A percentile compares a stretch with the other conserved stretches of the same genome.
Conservation (phyloP, 208 protist genomes). For the Zelonia costaricensis region DNA sequence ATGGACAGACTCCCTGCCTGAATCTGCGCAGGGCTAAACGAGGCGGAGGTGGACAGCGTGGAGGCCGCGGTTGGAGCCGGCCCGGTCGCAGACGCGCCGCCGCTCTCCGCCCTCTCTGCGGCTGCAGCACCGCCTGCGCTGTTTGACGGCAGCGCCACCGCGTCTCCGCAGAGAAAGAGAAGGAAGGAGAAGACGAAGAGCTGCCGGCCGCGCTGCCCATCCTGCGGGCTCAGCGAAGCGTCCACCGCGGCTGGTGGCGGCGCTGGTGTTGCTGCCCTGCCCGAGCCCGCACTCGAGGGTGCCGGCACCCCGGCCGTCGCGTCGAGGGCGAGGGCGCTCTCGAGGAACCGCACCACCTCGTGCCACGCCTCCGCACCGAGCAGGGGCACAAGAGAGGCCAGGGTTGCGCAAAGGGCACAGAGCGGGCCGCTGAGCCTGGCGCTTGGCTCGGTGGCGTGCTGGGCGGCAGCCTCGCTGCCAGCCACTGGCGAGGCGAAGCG, state of each 20-base stretch:
- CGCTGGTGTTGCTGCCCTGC: not conserved
- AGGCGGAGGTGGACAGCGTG: not conserved
- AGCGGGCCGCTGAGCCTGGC: conserved; percentile 24
- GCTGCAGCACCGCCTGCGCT: not conserved
- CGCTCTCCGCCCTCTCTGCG: not conserved
- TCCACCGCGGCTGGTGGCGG: not conserved
- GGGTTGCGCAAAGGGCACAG: conserved; percentile 40
- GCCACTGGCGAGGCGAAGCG: not conserved
- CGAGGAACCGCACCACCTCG: conserved; percentile 21
- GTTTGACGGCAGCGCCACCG: not conserved
- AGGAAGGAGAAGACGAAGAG: conserved; percentile 30
- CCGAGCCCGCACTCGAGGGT: not conserved
- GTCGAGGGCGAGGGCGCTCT: conserved; percentile 7
- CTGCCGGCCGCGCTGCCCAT: conserved; percentile 8
- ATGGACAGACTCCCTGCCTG: conserved; percentile 29
- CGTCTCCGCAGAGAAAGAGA: conserved; percentile 23
- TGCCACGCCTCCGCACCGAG: conserved; percentile 41
- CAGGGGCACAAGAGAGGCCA: conserved; percentile 43
- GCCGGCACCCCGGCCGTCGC: not conserved
- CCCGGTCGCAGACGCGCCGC: not conserved
- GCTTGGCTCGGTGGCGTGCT: conserved; percentile 3
- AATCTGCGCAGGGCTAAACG: not conserved
- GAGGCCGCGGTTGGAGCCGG: not conserved
- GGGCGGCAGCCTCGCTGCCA: not conserved
- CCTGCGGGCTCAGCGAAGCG: conserved; percentile 8